phyloP scores from a whole-genome alignment of 2,329 filamentous ascomycete species.

The Pseudogymnoascus sp. region DNA sequence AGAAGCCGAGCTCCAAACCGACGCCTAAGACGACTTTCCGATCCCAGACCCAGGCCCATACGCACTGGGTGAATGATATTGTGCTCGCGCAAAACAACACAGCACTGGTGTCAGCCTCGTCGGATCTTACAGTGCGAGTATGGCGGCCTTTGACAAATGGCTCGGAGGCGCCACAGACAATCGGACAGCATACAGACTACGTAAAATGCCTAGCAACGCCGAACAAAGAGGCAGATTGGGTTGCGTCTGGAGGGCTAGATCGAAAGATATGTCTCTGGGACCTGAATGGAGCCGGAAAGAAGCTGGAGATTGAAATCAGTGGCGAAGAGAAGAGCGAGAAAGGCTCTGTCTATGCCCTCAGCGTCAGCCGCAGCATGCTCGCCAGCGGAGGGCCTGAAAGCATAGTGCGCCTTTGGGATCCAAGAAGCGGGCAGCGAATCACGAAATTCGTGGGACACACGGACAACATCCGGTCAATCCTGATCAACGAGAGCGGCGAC shows the following conservation, averaged over 20 bases:
- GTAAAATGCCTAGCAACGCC: conserved; percentile 89
- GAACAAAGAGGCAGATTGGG: conserved; percentile 64
- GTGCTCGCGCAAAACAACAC: conserved; percentile 56
- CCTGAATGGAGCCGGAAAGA: conserved; percentile 76
- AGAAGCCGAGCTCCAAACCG: conserved; percentile 28
- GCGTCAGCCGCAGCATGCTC: conserved; percentile 68
- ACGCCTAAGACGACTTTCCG: conserved; percentile 49
- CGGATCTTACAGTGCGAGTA: conserved; percentile 64
- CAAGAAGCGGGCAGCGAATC: conserved; percentile 76
- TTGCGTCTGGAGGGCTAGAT: conserved; percentile 88
- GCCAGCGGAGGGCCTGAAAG: conserved; percentile 93
- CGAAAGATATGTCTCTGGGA: conserved; percentile 92
- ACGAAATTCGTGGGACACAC: conserved; percentile 97
- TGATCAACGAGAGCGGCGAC: conserved; percentile 82
- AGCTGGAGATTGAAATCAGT: conserved; percentile 73
- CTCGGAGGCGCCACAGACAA: conserved; percentile 60
- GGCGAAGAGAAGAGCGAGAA: conserved; percentile 82
- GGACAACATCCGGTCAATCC: conserved; percentile 83
- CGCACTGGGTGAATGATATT: conserved; percentile 72
- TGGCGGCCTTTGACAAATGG: conserved; percentile 68
- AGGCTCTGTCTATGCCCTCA: conserved; percentile 88
- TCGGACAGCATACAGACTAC: conserved; percentile 92
- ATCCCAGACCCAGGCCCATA: conserved; percentile 59
- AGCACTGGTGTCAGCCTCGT: conserved; percentile 62
- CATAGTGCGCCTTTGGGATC: conserved; percentile 86